Conservation (phyloP, 495 filamentous ascomycete species). For the Staphylotrichum longicolle region DNA sequence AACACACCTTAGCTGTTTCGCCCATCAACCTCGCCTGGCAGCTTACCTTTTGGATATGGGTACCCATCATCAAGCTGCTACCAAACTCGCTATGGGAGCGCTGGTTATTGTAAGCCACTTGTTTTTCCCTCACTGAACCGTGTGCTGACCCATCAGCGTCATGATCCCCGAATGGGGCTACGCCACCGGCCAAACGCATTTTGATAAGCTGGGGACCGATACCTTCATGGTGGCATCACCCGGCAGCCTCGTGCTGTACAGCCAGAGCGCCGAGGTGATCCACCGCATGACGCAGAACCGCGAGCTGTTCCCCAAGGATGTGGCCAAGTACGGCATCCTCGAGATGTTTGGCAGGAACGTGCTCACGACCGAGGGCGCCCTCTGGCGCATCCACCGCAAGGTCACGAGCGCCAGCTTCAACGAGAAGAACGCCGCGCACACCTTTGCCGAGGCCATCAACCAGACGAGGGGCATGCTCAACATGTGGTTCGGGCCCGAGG, state of each 20-base stretch:
- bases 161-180: constrained; percentile 42
- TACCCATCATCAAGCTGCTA: constrained; percentile 49
- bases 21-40: constrained; percentile 52
- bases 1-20: constrained; percentile 36
- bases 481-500: constrained; percentile 43
- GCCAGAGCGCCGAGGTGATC: constrained; percentile 58
- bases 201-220: constrained; percentile 36
- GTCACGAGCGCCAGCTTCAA: constrained; percentile 66
- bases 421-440: constrained; percentile 66
- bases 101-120: constrained; percentile 45
- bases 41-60: constrained; percentile 45
- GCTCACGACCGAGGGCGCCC: constrained; percentile 58
- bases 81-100: constrained; percentile 46
- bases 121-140: not conserved
- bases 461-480: constrained; percentile 57
- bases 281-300: constrained; percentile 57
- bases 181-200: constrained; percentile 35
- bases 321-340: constrained; percentile 55
- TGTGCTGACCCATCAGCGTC: constrained; percentile 29
- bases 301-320: constrained; percentile 67
- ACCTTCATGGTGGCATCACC: constrained; percentile 58
- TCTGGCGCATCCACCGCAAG: constrained; percentile 68
- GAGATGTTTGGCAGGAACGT: constrained; percentile 64
- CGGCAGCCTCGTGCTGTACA: constrained; percentile 44
- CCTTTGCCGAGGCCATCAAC: constrained; percentile 58